Percentiles rank a stretch among this genome's conserved stretches.
Conservation (phyloP, 164 flowering plant genomes). For the Akebia trifoliata region DNA sequence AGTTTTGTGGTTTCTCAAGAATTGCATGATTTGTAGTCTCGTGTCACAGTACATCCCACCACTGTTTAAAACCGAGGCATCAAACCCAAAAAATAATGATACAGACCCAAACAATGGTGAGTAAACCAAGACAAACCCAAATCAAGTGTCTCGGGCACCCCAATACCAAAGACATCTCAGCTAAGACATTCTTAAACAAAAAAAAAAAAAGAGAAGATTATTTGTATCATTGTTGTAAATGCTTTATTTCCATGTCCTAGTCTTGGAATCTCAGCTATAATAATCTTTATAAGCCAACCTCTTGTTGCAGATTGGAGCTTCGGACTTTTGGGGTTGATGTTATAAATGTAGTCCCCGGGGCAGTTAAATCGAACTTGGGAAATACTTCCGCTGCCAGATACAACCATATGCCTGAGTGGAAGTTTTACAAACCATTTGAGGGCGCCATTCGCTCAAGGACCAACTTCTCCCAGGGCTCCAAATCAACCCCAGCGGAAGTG, state of each 20-base stretch:
- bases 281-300: neutral
- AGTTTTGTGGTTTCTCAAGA: neutral
- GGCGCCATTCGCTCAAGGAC: conserved; percentile 53
- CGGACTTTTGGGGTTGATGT: conserved; percentile 67
- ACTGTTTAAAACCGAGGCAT: no score
- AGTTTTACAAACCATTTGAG: conserved; percentile 64
- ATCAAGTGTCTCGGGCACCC: no score
- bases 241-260: no score
- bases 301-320: conserved; percentile 65
- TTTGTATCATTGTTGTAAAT: no score
- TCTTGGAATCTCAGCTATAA: neutral
- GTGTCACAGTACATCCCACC: no score
- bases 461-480: conserved; percentile 43
- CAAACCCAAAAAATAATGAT: no score
- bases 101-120: no score
- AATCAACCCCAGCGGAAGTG: conserved; percentile 64
- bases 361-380: conserved; percentile 64
- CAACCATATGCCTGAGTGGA: conserved; percentile 73
- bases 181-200: no score
- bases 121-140: no score
- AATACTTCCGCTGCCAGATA: conserved; percentile 44
- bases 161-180: no score
- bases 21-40: neutral
- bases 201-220: no score
- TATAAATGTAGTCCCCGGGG: conserved; percentile 78